phyloP scores from a whole-genome alignment of 352 stramenopile species.

The Globisporangium camurandrum region DNA sequence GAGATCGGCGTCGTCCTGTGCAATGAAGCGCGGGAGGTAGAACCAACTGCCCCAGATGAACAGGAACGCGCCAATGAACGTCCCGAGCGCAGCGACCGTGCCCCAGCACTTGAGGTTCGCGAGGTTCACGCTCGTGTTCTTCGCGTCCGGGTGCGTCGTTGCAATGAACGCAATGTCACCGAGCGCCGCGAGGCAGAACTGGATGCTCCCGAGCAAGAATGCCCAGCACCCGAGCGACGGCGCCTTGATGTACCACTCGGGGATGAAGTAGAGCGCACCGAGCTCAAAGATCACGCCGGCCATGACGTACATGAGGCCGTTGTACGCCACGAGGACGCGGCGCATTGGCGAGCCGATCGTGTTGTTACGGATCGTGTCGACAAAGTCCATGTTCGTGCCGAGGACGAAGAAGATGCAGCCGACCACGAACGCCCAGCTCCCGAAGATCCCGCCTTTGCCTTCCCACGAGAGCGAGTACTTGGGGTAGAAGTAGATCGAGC shows the following conservation, averaged over 20 bases:
- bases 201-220: constrained; percentile 64
- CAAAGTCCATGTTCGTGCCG: constrained; percentile 66
- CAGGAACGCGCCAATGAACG: constrained; percentile 52
- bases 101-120: constrained; percentile 52
- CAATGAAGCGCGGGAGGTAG: constrained; percentile 75
- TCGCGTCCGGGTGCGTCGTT: constrained; percentile 48
- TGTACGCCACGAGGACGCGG: constrained; percentile 55
- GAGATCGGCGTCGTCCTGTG: constrained; percentile 31
- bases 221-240: constrained; percentile 63
- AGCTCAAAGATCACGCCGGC: constrained; percentile 67
- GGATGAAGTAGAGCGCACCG: constrained; percentile 74
- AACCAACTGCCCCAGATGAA: constrained; percentile 79
- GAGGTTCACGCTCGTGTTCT: constrained; percentile 35
- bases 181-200: constrained; percentile 52
- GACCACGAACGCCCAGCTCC: constrained; percentile 60
- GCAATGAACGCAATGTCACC: constrained; percentile 59
- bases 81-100: constrained; percentile 35
- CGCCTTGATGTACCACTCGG: constrained; percentile 57
- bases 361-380: constrained; percentile 52
- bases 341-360: constrained; percentile 41
- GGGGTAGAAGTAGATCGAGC: constrained; percentile 80
- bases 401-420: constrained; percentile 64
- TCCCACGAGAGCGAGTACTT: constrained; percentile 56
- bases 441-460: constrained; percentile 53
- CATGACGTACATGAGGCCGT: constrained; percentile 53